Evolutionary conservation across 257 asterid genomes (phyloP).

Genomic region (Cordia subcordata): DNA sequence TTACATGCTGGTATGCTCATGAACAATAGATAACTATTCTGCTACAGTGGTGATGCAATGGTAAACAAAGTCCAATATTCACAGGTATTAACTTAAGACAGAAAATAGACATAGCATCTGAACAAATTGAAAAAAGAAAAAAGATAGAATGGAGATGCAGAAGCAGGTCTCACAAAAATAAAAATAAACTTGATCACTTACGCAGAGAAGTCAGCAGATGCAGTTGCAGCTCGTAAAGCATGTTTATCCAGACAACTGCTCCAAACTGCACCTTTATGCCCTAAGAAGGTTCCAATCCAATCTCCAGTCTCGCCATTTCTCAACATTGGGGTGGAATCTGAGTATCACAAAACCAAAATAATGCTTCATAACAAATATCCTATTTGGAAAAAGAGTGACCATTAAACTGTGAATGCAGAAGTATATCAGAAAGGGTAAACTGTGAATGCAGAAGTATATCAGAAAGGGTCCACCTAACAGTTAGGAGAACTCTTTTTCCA

Average conservation of each 20-base stretch:
- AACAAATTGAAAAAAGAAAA: background rate
- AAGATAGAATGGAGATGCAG: background rate
- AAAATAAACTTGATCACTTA: constrained; percentile 27
- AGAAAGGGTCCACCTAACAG: background rate
- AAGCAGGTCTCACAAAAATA: background rate
- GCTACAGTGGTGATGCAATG: no score
- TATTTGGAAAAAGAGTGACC: no score
- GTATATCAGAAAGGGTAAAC: no score
- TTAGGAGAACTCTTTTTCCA: background rate
- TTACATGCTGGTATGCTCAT: no score
- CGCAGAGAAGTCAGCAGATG: constrained; percentile 98
- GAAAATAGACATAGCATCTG: no score
- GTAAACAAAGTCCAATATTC: no score
- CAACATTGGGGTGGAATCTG: constrained; percentile 92
- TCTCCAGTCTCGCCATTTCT: constrained; percentile 99
- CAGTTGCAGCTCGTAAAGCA: constrained; percentile 93
- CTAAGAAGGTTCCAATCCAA: constrained; percentile 97
- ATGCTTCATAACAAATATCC: background rate
- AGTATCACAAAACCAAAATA: constrained; percentile 2
- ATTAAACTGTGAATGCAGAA: no score
- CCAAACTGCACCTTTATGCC: constrained; percentile 99
- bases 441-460: no score
- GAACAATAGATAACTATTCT: no score
- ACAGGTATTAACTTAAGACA: no score
- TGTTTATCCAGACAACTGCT: constrained; percentile 85